Evolutionary conservation across 2,329 filamentous ascomycete species (phyloP).

Genomic region (Cladosporium halotolerans): DNA sequence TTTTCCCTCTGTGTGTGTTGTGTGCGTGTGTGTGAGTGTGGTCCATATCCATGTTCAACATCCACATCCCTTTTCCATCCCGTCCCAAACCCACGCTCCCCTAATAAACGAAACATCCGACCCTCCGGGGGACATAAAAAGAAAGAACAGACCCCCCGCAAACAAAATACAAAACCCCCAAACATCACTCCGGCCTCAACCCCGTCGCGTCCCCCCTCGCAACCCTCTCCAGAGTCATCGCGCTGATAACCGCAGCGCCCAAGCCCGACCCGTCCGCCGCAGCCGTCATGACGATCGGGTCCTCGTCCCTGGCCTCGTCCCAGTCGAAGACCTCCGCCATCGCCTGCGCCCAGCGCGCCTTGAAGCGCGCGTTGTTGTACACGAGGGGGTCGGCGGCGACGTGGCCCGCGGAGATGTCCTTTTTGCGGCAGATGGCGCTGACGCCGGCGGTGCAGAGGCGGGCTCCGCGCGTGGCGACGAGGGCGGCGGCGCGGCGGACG

Average conservation of each 20-base stretch:
- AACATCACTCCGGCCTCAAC: neutral
- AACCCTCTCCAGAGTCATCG: conserved; percentile 26
- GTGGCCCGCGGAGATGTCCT: conserved; percentile 28
- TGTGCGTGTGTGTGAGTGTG: too few relatives aligned
- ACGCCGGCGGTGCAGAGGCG: conserved; percentile 34
- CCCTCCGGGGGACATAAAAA: neutral
- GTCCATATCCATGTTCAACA: too few relatives aligned
- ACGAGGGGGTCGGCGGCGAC: conserved; percentile 36
- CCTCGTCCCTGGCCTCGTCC: conserved; percentile 24
- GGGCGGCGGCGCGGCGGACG: conserved; percentile 25
- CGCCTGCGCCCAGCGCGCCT: conserved; percentile 35
- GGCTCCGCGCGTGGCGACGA: conserved; percentile 31
- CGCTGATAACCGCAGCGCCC: conserved; percentile 33
- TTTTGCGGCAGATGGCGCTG: conserved; percentile 32
- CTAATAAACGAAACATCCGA: neutral
- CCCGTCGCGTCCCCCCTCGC: conserved; percentile 7
- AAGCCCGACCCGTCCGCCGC: conserved; percentile 38
- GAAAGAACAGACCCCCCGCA: too few relatives aligned
- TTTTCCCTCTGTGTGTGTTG: too few relatives aligned
- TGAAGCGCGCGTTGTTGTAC: conserved; percentile 38
- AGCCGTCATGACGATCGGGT: conserved; percentile 33
- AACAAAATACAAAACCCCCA: too few relatives aligned
- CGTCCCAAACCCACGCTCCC: too few relatives aligned
- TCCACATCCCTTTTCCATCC: too few relatives aligned
- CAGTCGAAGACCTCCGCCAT: conserved; percentile 35